phyloP scores from a whole-genome alignment of 2,329 filamentous ascomycete species.

The Karstenula rhodostoma region DNA sequence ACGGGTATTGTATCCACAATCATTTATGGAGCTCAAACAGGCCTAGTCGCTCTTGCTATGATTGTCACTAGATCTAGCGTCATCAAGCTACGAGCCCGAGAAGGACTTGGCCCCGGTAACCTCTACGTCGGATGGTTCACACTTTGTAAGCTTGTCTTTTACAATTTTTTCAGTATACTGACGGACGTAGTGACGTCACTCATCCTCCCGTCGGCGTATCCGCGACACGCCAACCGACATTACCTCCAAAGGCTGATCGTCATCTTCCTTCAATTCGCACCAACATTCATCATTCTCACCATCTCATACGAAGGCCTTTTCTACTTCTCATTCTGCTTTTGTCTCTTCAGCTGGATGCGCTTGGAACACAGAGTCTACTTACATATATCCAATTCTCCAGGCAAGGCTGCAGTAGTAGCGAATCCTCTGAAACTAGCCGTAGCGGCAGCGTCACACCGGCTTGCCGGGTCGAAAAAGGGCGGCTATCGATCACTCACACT shows the following conservation, averaged over 20 bases:
- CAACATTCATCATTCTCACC: constrained; percentile 92
- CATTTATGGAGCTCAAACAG: constrained; percentile 76
- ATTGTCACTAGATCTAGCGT: constrained; percentile 86
- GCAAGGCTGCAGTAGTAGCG: constrained; percentile 20
- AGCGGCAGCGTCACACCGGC: constrained; percentile 43
- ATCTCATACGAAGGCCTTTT: constrained; percentile 98
- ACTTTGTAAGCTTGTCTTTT: constrained; percentile 62
- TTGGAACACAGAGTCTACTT: constrained; percentile 81
- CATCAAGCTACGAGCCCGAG: constrained; percentile 83
- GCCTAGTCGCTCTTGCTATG: constrained; percentile 81
- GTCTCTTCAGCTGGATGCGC: constrained; percentile 87
- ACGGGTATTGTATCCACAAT: constrained; percentile 62
- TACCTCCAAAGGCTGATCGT: constrained; percentile 90
- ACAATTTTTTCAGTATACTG: constrained; percentile 7
- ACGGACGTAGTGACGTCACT: constrained; percentile 72
- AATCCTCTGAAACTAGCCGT: constrained; percentile 51
- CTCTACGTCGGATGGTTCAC: constrained; percentile 86
- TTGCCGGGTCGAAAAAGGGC: constrained; percentile 41
- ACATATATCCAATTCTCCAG: constrained; percentile 34
- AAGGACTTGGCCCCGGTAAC: constrained; percentile 85
- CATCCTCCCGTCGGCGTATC: constrained; percentile 80
- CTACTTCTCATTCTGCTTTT: constrained; percentile 86
- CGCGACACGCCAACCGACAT: constrained; percentile 79
- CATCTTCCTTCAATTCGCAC: constrained; percentile 91
- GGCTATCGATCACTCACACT: constrained; percentile 74